A percentile compares a stretch with the other conserved stretches of the same genome.
These are phyloP conservation scores for Cladorrhinum samala DNA, from an alignment of 495 filamentous ascomycete species.

Conservation along the genomic window DNA sequence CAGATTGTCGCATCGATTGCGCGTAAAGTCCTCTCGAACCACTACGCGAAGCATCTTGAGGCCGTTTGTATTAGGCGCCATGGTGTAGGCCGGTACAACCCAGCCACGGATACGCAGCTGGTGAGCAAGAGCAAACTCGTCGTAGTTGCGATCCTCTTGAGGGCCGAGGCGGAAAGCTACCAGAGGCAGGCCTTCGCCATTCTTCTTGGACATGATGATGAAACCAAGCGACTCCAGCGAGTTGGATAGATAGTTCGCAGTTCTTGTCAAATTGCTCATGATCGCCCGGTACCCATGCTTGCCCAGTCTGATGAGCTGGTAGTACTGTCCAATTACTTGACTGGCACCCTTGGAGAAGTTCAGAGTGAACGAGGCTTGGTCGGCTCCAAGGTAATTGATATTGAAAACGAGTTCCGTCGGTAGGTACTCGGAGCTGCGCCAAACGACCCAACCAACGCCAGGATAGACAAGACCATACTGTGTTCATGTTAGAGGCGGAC, in stretches of 20 bases:
- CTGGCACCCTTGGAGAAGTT: slow-evolving; percentile 93
- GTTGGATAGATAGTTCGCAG: slow-evolving; percentile 69
- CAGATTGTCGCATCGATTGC: slow-evolving; percentile 65
- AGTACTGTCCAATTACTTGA: slow-evolving; percentile 93
- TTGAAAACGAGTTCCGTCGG: slow-evolving; percentile 92
- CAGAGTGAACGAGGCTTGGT: slow-evolving; percentile 94
- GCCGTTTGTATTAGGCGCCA: slow-evolving; percentile 74
- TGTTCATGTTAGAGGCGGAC: slow-evolving; percentile 1
- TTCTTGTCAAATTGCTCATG: slow-evolving; percentile 81
- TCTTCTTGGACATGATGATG: slow-evolving; percentile 72
- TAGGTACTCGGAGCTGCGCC: slow-evolving; percentile 75
- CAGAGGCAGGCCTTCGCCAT: slow-evolving; percentile 71
- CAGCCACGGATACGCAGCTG: slow-evolving; percentile 77
- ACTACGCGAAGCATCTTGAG: slow-evolving; percentile 86
- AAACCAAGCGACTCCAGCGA: slow-evolving; percentile 68
- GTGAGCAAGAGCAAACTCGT: slow-evolving; percentile 79
- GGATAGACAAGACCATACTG: slow-evolving; percentile 69
- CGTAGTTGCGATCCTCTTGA: slow-evolving; percentile 54
- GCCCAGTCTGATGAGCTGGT: slow-evolving; percentile 87
- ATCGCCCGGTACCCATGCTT: slow-evolving; percentile 81
- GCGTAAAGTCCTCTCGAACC: slow-evolving; percentile 80
- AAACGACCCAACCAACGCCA: slow-evolving; percentile 88
- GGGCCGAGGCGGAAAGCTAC: slow-evolving; percentile 75
- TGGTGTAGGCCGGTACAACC: slow-evolving; percentile 91
- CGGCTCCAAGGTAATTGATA: slow-evolving; percentile 92